Conservation (phyloP, 192 early-diverging fungal genomes). For the Mortierella hygrophila region DNA sequence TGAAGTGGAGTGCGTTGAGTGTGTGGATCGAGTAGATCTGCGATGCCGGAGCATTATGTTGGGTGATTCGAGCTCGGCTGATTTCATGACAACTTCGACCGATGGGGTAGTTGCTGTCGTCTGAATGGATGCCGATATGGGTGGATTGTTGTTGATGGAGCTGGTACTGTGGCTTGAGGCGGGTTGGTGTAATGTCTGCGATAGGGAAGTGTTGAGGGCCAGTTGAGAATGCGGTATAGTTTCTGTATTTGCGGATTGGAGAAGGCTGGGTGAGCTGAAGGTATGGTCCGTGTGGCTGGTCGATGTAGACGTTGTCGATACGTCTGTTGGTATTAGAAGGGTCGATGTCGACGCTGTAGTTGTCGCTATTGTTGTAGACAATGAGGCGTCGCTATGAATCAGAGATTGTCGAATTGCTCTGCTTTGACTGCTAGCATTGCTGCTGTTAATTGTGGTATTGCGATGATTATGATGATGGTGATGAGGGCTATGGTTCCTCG, state of each 20-base stretch:
- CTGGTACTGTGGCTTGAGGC: background rate
- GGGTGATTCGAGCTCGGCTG: constrained; percentile 23
- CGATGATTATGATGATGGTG: background rate
- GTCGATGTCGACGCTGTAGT: background rate
- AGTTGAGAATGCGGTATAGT: background rate
- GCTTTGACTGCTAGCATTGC: background rate
- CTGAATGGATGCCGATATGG: background rate
- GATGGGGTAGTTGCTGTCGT: background rate
- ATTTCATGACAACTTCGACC: constrained; percentile 29
- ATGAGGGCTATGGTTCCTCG: background rate
- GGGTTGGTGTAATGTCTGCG: background rate
- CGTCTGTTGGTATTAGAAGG: background rate
- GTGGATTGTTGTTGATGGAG: background rate
- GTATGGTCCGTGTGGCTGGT: background rate
- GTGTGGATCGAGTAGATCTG: constrained; percentile 11
- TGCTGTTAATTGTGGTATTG: background rate
- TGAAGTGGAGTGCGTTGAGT: background rate
- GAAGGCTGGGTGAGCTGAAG: background rate
- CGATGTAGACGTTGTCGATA: background rate
- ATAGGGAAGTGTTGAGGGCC: background rate
- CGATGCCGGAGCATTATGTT: constrained; percentile 28
- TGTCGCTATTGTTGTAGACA: too few species aligned
- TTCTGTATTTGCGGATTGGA: background rate
- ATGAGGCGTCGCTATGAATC: too few species aligned
- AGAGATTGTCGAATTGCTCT: too few species aligned